phyloP scores from a whole-genome alignment of 306 rosid species.

The Pueraria montana region DNA sequence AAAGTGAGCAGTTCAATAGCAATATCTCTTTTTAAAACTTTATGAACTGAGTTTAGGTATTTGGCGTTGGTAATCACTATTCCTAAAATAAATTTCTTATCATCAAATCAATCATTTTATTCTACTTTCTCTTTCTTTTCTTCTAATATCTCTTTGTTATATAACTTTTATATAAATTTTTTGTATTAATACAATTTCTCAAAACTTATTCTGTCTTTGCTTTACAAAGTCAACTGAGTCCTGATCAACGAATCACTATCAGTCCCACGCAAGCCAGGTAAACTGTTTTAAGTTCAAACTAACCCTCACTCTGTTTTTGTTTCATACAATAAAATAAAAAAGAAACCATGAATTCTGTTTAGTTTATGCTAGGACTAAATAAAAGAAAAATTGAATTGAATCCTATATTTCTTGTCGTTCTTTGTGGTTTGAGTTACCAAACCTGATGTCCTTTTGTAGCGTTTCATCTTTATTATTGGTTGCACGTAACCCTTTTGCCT shows the following conservation, averaged over 20 bases:
- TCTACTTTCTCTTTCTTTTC: background rate
- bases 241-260: conserved; percentile 25
- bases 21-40: conserved; percentile 38
- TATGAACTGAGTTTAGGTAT: conserved; percentile 33
- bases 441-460: conserved; percentile 67
- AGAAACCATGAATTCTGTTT: background rate
- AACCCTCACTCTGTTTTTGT: conserved; percentile 40
- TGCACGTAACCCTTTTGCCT: conserved; percentile 60
- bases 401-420: conserved; percentile 15
- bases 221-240: conserved; percentile 67
- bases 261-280: conserved; percentile 52
- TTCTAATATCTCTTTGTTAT: background rate
- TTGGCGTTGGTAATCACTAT: conserved; percentile 13
- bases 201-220: conserved; percentile 17
- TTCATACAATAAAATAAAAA: background rate
- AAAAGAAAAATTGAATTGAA: background rate
- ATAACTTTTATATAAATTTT: background rate
- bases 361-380: conserved; percentile 15
- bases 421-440: conserved; percentile 76
- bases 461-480: conserved; percentile 54
- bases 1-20: conserved; percentile 77
- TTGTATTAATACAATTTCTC: background rate
- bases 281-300: conserved; percentile 40
- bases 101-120: background rate
- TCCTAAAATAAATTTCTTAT: background rate